These are phyloP conservation scores for Xylaria sp. DNA, from an alignment of 2,329 filamentous ascomycete species.

Conservation along the genomic window DNA sequence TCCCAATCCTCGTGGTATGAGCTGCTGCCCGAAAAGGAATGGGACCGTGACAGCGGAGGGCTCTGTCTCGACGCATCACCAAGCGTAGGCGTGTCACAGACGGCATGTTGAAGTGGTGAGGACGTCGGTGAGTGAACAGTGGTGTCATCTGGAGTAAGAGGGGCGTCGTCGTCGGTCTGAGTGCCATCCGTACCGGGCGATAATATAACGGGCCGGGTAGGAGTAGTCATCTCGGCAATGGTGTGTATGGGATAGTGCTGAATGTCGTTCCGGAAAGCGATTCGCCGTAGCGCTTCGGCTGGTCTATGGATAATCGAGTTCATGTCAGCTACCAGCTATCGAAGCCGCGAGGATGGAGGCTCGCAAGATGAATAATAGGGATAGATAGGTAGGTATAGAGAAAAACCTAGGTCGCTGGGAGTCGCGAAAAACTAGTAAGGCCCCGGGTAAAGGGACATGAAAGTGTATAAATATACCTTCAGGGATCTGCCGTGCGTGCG, in stretches of 20 bases:
- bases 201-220: constrained; percentile 51
- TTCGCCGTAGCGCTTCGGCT: constrained; percentile 54
- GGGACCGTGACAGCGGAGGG: constrained; percentile 75
- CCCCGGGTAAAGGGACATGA: background rate
- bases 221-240: constrained; percentile 58
- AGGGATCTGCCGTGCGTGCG: background rate
- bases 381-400: background rate
- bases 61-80: constrained; percentile 60
- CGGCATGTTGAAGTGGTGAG: constrained; percentile 57
- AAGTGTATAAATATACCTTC: constrained; percentile 14
- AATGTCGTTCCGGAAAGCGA: constrained; percentile 55
- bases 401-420: too few species aligned
- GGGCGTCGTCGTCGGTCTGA: constrained; percentile 57
- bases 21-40: constrained; percentile 85
- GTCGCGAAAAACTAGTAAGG: background rate
- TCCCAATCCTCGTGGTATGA: constrained; percentile 93
- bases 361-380: background rate
- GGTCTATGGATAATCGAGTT: constrained; percentile 53
- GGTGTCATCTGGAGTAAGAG: constrained; percentile 57
- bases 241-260: constrained; percentile 51
- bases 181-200: constrained; percentile 52
- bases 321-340: constrained; percentile 60
- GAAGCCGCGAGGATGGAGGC: constrained; percentile 9
- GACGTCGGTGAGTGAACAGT: constrained; percentile 56
- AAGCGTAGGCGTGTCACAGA: constrained; percentile 63